Conservation (phyloP, 1,284 basidiomycete genomes). For the Ustilago tritici region DNA sequence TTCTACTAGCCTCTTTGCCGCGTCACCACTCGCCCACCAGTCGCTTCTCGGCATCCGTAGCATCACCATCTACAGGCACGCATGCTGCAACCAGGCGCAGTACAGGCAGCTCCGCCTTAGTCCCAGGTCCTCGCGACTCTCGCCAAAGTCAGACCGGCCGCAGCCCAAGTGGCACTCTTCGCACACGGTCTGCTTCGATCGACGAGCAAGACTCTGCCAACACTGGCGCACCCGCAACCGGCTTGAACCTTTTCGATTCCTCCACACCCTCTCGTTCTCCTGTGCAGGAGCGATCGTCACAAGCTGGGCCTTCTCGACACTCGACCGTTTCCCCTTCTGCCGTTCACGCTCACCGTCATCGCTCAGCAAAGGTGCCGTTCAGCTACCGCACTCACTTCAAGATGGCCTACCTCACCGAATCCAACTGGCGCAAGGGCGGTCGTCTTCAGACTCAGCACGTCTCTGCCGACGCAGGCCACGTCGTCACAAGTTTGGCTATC, state of each 20-base stretch:
- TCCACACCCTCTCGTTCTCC: conserved; percentile 2
- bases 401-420: conserved; percentile 79
- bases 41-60: conserved; percentile 36
- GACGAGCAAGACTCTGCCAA: conserved; percentile 6
- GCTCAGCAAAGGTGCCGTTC: conserved; percentile 67
- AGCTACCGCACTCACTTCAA: conserved; percentile 82
- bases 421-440: conserved; percentile 87
- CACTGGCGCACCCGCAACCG: conserved; percentile 5
- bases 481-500: conserved; percentile 88
- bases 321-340: conserved; percentile 14
- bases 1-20: conserved; percentile 33
- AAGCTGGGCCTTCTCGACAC: conserved; percentile 25
- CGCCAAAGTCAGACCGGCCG: conserved; percentile 11
- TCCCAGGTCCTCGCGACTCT: conserved; percentile 30
- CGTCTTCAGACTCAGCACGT: conserved; percentile 80
- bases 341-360: conserved; percentile 27
- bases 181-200: conserved; percentile 20
- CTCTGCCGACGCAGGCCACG: conserved; percentile 75
- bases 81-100: conserved; percentile 7
- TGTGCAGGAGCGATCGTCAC: conserved; percentile 16
- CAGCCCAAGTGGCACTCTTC: conserved; percentile 5
- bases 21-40: conserved; percentile 45
- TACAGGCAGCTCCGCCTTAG: conserved; percentile 12
- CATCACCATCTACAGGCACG: conserved; percentile 11
- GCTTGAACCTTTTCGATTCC: conserved; percentile 22